A percentile compares a stretch with the other conserved stretches of the same genome.
These are phyloP conservation scores for Coemansia sp. DNA, from an alignment of 192 early-diverging fungal genomes.

Conservation along the genomic window DNA sequence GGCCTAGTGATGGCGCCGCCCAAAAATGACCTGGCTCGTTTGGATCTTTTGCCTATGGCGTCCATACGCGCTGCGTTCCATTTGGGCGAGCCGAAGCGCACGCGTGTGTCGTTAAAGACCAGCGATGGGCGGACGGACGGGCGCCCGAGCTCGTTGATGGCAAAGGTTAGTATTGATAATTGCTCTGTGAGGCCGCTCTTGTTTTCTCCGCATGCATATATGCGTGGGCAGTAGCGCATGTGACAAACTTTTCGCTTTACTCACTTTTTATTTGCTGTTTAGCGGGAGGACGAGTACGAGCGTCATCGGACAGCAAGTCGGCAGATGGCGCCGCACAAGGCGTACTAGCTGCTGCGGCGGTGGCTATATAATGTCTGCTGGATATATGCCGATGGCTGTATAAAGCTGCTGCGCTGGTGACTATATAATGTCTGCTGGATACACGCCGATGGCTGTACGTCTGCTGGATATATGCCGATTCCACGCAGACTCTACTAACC, in stretches of 20 bases:
- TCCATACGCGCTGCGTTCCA: conserved; percentile 34
- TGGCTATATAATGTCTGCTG: too few relatives aligned
- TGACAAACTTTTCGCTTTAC: background rate
- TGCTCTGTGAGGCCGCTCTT: background rate
- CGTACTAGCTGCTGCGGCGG: background rate
- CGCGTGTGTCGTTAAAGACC: conserved; percentile 34
- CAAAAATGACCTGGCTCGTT: conserved; percentile 38
- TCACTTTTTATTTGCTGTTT: background rate
- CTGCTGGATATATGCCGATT: too few relatives aligned
- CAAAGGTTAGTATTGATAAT: conserved; percentile 31
- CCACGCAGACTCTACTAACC: background rate
- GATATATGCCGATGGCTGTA: too few relatives aligned
- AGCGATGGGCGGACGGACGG: background rate
- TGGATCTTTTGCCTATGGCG: conserved; percentile 37
- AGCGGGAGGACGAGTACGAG: conserved; percentile 21
- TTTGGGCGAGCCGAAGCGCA: conserved; percentile 17
- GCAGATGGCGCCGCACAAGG: conserved; percentile 20
- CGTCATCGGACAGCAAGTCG: conserved; percentile 5
- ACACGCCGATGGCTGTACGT: too few relatives aligned
- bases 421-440: too few relatives aligned
- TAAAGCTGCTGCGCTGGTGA: too few relatives aligned
- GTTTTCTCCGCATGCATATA: background rate
- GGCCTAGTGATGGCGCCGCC: conserved; percentile 43
- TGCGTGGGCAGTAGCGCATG: background rate
- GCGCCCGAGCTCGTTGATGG: background rate